Base-by-base conservation (phyloP, 2,329 filamentous ascomycete genomes). In the Fusarium ambrosium region DNA sequence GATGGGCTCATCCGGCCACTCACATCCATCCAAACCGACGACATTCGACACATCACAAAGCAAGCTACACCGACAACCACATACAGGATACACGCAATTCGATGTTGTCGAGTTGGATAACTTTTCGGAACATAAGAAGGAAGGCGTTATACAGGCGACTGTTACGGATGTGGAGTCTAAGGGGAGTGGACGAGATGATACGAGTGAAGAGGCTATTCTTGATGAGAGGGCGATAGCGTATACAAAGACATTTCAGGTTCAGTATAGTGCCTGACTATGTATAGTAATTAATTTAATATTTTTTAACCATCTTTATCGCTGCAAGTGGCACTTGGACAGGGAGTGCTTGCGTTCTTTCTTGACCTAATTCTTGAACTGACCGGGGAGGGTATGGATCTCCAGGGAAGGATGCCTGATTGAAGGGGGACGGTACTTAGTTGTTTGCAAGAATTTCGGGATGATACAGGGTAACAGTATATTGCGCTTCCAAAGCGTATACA, bases 1-100 rank as follows among this genome's bases (percentile, higher is more conserved):
- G 89, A 92, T 80, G 90, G 92, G 82, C 88, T 87, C 13, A 87
- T 92, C 32, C 86, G 90, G 68, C 89, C 86, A 41, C 92, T 92
- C 85, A 1, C n/a, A 37, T 5, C 68, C 67, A 37, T 68, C 27
- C 1, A 66, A 71, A 10, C 58, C 58, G 2, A 27, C 41, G 1
- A 55, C 63, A 0, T 71, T 51, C 22, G 48, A 66, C 1, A 24
- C 29, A 6, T 62, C 61, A 0, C 10, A 66, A 2, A 68, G 58
- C n/a, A 76, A 74, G 4, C 39, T 56, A 34, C 43, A 65, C 11
- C 65, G 58, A 39, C 70, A 66, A 24, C 71, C 65, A 14, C 69
- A 63, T 6, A 74, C 74, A 1, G 74, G 71, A 0, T 74, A 76
- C 16, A 51, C 62, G 0, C 74, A 76, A 5, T 74, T 74, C 10